phyloP scores from a whole-genome alignment of 2,329 filamentous ascomycete genomes.

The Aspergillus pseudoterreus region DNA sequence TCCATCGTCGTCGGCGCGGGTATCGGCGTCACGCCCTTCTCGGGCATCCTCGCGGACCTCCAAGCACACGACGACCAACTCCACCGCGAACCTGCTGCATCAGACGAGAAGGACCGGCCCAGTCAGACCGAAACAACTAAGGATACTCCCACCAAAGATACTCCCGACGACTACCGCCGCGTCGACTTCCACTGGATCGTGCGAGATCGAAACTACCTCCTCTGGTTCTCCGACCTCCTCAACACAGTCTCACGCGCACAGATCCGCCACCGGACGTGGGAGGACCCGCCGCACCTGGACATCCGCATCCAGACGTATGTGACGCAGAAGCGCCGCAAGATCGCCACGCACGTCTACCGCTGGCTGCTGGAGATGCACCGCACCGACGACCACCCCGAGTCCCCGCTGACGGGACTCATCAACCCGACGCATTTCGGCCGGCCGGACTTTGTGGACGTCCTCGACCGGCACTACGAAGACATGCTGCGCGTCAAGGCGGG shows the following conservation, averaged over 20 bases:
- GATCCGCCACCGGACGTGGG: background rate
- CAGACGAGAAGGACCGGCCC: background rate
- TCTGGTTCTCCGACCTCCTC: conserved; percentile 3
- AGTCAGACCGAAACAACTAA: background rate
- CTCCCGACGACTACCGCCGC: background rate
- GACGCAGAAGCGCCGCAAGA: conserved; percentile 1
- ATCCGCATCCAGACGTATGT: conserved; percentile 2
- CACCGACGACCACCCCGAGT: conserved; percentile 4
- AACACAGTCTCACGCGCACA: background rate
- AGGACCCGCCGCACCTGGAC: background rate
- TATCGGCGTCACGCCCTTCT: conserved; percentile 1
- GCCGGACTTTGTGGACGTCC: conserved; percentile 2
- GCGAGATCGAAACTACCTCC: conserved; percentile 4
- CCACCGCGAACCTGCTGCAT: background rate
- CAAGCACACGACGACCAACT: background rate
- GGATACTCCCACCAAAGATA: background rate
- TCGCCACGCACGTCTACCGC: conserved; percentile 3
- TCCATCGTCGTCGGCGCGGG: background rate
- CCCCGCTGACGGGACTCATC: conserved; percentile 2
- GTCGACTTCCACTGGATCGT: conserved; percentile 4
- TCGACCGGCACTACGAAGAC: conserved; percentile 2
- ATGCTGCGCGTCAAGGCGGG: background rate
- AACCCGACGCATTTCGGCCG: conserved; percentile 5
- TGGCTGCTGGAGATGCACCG: conserved; percentile 6
- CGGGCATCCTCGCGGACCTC: background rate